Percentiles rank a stretch among this genome's conserved stretches.
phyloP scores from a whole-genome alignment of 1,284 basidiomycete genomes.

The Apiotrichum akiyoshidainum region DNA sequence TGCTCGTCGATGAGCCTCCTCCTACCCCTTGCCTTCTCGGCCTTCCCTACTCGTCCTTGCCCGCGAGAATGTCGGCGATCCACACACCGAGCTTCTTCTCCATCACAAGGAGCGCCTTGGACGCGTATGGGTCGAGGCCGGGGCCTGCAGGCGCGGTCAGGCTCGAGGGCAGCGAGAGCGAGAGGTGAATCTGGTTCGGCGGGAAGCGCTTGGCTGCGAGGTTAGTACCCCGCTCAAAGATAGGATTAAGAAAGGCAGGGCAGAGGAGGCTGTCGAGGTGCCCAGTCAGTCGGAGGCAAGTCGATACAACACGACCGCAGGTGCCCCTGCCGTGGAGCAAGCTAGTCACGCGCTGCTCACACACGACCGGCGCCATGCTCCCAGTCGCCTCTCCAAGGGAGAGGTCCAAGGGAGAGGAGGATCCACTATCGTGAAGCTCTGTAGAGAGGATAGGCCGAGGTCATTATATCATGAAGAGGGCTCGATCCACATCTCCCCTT shows the following conservation, averaged over 20 bases:
- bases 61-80: slow-evolving; percentile 31
- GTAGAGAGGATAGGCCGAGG: too few species aligned
- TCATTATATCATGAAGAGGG: too few species aligned
- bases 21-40: not conserved
- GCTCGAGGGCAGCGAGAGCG: slow-evolving; percentile 38
- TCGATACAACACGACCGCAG: too few species aligned
- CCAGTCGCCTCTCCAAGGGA: too few species aligned
- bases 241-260: not conserved
- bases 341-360: too few species aligned
- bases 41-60: not conserved
- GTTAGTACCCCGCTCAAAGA: not conserved
- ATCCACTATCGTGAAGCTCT: too few species aligned
- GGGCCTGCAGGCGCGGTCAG: slow-evolving; percentile 34
- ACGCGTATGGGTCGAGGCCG: slow-evolving; percentile 38
- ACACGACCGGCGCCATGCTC: too few species aligned
- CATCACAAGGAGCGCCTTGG: slow-evolving; percentile 40
- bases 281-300: too few species aligned
- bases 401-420: too few species aligned
- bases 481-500: too few species aligned
- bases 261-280: not conserved
- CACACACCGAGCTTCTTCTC: slow-evolving; percentile 45
- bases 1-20: too few species aligned
- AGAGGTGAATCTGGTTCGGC: slow-evolving; percentile 43
- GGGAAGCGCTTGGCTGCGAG: slow-evolving; percentile 40
- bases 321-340: too few species aligned